A percentile compares a stretch with the other conserved stretches of the same genome.
These are phyloP conservation scores for Zalaria sp. DNA, from an alignment of 2,329 filamentous ascomycete genomes.

Conservation along the genomic window DNA sequence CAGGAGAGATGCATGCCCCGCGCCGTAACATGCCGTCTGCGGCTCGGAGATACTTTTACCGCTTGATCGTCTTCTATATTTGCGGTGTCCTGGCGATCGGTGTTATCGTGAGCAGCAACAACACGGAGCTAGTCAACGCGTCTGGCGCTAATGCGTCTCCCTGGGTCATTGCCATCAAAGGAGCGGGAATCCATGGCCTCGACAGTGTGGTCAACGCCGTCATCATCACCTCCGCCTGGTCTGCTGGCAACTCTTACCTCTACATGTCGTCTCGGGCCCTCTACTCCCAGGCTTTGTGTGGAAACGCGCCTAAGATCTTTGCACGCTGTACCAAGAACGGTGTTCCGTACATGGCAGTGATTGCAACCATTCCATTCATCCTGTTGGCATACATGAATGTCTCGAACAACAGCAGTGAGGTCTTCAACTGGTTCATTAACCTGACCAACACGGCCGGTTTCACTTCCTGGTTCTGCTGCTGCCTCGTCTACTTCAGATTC, in stretches of 20 bases:
- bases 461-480: slow-evolving; percentile 24
- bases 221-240: slow-evolving; percentile 44
- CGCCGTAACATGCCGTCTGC: slow-evolving; percentile 46
- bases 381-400: slow-evolving; percentile 23
- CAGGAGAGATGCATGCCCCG: slow-evolving; percentile 45
- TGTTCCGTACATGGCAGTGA: slow-evolving; percentile 38
- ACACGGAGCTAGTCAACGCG: slow-evolving; percentile 31
- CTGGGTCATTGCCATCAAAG: slow-evolving; percentile 39
- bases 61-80: slow-evolving; percentile 47
- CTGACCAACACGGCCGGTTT: slow-evolving; percentile 23
- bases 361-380: slow-evolving; percentile 25
- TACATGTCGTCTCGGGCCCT: slow-evolving; percentile 43
- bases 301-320: slow-evolving; percentile 44
- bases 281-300: slow-evolving; percentile 40
- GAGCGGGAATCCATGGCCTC: slow-evolving; percentile 27
- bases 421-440: slow-evolving; percentile 29
- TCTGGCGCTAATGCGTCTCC: slow-evolving; percentile 26
- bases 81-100: slow-evolving; percentile 44
- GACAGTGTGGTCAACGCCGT: slow-evolving; percentile 42
- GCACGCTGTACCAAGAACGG: slow-evolving; percentile 30
- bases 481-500: slow-evolving; percentile 36
- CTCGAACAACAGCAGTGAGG: slow-evolving; percentile 17
- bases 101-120: slow-evolving; percentile 42
- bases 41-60: slow-evolving; percentile 44
- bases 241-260: slow-evolving; percentile 44